phyloP scores from a whole-genome alignment of 2,329 filamentous ascomycete species.

The Aspergillus persii region DNA sequence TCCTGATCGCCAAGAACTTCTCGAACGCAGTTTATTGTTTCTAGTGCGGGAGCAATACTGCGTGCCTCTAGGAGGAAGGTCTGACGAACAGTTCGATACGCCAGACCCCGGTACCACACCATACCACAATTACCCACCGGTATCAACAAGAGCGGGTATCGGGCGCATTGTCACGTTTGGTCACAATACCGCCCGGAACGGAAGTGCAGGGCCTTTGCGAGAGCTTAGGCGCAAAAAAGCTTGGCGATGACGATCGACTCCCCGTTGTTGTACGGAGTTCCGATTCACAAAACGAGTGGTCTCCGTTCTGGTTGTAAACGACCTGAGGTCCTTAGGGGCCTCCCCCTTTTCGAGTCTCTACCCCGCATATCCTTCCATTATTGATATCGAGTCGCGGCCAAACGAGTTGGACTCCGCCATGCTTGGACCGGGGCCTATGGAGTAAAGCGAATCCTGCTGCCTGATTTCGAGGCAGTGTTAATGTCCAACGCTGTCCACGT shows the following conservation, averaged over 20 bases:
- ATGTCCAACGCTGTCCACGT: not conserved
- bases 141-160: not conserved
- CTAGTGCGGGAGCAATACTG: constrained; percentile 3
- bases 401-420: not conserved
- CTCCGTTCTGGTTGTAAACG: no score
- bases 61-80: not conserved
- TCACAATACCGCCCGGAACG: not conserved
- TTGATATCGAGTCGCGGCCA: no score
- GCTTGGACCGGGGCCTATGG: not conserved
- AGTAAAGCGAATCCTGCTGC: not conserved
- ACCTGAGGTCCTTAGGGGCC: no score
- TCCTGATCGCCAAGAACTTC: constrained; percentile 12
- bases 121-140: not conserved
- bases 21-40: constrained; percentile 12
- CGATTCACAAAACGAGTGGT: no score
- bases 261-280: no score
- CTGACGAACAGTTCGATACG: not conserved
- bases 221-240: not conserved
- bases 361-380: not conserved
- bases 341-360: not conserved
- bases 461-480: not conserved
- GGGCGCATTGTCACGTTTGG: not conserved
- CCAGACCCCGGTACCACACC: not conserved
- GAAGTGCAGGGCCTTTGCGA: not conserved
- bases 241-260: constrained; percentile 3